phyloP scores from a whole-genome alignment of 2,329 filamentous ascomycete genomes.

The Leptographium wingfieldii region DNA sequence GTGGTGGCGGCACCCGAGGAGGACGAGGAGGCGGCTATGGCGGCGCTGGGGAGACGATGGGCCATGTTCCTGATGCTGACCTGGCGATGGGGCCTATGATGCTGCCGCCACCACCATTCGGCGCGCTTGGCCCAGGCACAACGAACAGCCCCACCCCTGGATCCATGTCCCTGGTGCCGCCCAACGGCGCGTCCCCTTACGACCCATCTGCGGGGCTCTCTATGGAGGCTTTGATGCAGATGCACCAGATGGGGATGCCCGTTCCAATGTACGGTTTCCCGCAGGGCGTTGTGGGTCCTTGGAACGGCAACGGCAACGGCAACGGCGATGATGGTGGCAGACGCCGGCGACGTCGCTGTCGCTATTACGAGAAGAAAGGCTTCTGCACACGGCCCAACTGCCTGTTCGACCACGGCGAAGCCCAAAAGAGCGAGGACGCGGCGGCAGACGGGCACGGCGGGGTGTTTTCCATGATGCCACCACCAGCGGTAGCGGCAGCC shows the following conservation, averaged over 20 bases:
- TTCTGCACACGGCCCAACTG: constrained; percentile 59
- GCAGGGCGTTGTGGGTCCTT: constrained; percentile 14
- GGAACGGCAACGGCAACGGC: constrained; percentile 14
- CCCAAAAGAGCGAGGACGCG: background rate
- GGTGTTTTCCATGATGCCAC: background rate
- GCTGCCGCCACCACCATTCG: background rate
- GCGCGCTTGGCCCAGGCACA: too few relatives aligned
- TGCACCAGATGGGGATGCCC: constrained; percentile 40
- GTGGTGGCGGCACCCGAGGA: constrained; percentile 35
- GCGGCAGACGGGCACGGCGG: background rate
- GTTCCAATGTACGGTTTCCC: constrained; percentile 18
- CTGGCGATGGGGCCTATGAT: background rate
- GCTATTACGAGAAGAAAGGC: constrained; percentile 61
- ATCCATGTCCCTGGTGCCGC: background rate
- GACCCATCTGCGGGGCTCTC: constrained; percentile 37
- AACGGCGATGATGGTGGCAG: constrained; percentile 15
- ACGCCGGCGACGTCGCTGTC: constrained; percentile 40
- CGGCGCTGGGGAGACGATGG: too few relatives aligned
- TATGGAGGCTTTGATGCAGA: constrained; percentile 47
- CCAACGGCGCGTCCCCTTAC: constrained; percentile 26
- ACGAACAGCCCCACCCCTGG: too few relatives aligned
- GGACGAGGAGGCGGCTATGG: constrained; percentile 16
- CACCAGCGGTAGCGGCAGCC: background rate
- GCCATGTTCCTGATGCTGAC: too few relatives aligned
- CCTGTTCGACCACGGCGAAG: constrained; percentile 54